Base-by-base conservation (phyloP, 2,329 filamentous ascomycete genomes). In the Colletotrichum spaethianum region DNA sequence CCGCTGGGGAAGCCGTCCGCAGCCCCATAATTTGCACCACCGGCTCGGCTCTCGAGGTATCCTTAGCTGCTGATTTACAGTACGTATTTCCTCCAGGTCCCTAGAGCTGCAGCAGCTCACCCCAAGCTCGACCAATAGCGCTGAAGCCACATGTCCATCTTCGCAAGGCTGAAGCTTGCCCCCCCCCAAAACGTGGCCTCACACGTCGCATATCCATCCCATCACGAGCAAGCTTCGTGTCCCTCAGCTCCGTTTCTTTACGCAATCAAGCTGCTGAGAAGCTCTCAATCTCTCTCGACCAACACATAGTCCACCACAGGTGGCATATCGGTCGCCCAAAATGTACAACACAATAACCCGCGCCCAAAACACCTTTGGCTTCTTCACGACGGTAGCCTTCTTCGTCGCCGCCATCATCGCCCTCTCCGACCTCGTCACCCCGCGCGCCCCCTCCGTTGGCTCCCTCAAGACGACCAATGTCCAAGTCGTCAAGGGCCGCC, bases 381-480 rank as follows among this genome's bases (percentile, higher is more conserved):
- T 97, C 90, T 98, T 98, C 88, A 98, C 96, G 23, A 97, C 95
- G 33, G 95, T 98, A 75, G 93, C 93, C 69, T 96, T 97, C 80
- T 90, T 90, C 70, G 89, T 98, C 66, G 95, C 91, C 63, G 90
- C 89, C 66, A 85, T 97, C 70, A 94, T 98, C 77, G 95, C 96
- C 59, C 86, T 93, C 62, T 95, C 94, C 48, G 94, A 95, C 78
- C 82, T 98, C 77, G 83, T 92, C 77, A 86, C 86, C 71, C 90
- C 92, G 4, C 92, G 94, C 75, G 88, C 88, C 8, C 94, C 94
- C 0, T 89, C 83, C 57, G 91, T 90, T 16, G 82, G 82, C 70
- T 87, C 82, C 66, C 85, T 97, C 70, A 85, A 88, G 75, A 83
- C 94, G 57, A 91, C 91, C 72, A 96, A 95, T 82, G 88, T 97